Percentiles rank a stretch among this genome's conserved stretches.
These are phyloP conservation scores for Rugonectria rugulosa DNA, from an alignment of 2,329 filamentous ascomycete species.

Conservation along the genomic window DNA sequence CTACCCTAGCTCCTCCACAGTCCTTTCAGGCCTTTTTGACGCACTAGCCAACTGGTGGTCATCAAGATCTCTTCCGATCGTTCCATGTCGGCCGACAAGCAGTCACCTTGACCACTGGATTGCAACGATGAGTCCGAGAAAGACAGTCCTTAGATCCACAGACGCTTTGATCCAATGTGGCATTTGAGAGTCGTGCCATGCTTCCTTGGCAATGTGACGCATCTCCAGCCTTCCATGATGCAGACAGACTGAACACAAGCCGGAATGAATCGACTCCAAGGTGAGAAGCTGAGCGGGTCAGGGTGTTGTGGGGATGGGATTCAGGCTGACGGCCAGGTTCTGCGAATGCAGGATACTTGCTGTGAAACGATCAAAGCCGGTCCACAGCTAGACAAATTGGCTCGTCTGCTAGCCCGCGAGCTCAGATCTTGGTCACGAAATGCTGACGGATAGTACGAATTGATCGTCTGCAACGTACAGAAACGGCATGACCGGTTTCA, in stretches of 20 bases:
- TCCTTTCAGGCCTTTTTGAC: slow-evolving; percentile 27
- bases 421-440: slow-evolving; percentile 5
- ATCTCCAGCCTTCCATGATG: neutral
- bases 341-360: slow-evolving; percentile 12
- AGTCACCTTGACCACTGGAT: no score
- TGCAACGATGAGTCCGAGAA: no score
- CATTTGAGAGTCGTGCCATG: neutral
- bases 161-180: neutral
- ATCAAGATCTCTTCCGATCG: slow-evolving; percentile 31
- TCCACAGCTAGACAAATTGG: slow-evolving; percentile 30
- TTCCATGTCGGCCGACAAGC: slow-evolving; percentile 17
- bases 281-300: slow-evolving; percentile 20
- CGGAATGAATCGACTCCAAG: slow-evolving; percentile 19
- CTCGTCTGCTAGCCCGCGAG: slow-evolving; percentile 19
- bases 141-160: no score
- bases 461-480: neutral
- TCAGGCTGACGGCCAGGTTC: slow-evolving; percentile 16
- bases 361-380: slow-evolving; percentile 33
- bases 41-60: slow-evolving; percentile 32
- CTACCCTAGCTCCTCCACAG: slow-evolving; percentile 41
- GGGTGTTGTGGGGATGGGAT: slow-evolving; percentile 14
- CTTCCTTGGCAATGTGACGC: neutral
- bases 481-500: neutral
- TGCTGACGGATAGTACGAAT: neutral
- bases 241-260: no score